Percentiles rank a stretch among this genome's conserved stretches.
phyloP scores from a whole-genome alignment of 2,329 filamentous ascomycete species.

The Seiridium cupressi region DNA sequence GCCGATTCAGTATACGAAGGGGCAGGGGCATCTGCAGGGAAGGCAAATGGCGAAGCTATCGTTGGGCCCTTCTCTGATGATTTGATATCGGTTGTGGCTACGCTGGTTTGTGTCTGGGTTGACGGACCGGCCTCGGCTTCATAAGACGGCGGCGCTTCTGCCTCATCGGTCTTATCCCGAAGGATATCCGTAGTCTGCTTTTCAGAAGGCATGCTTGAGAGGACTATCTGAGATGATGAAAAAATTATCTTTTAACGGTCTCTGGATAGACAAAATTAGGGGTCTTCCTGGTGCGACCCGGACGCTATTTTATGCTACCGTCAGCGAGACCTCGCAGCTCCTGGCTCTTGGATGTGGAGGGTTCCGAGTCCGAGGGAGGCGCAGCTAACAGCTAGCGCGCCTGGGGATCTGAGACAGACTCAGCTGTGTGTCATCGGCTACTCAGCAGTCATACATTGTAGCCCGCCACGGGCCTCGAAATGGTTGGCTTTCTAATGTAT shows the following conservation, averaged over 20 bases:
- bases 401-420: not conserved
- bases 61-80: conserved; percentile 23
- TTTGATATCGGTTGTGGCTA: not conserved
- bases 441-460: not conserved
- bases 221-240: not conserved
- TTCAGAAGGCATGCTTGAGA: not conserved
- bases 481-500: too few species aligned
- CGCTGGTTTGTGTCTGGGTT: not conserved
- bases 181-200: conserved; percentile 1
- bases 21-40: conserved; percentile 29
- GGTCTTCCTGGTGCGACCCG: not conserved
- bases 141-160: not conserved
- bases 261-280: not conserved
- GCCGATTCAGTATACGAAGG: conserved; percentile 25
- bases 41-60: conserved; percentile 36
- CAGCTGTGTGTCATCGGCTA: not conserved
- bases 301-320: too few species aligned
- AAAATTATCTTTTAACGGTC: not conserved
- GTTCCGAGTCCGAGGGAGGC: conserved; percentile 1
- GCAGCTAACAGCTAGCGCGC: not conserved
- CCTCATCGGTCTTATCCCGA: not conserved
- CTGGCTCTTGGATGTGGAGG: not conserved
- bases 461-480: not conserved
- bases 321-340: not conserved
- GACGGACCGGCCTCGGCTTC: not conserved